Evolutionary conservation across 2,329 filamentous ascomycete genomes (phyloP), one percentile per base, ranked within the genome.

Genomic region (Capronia epimyces): DNA sequence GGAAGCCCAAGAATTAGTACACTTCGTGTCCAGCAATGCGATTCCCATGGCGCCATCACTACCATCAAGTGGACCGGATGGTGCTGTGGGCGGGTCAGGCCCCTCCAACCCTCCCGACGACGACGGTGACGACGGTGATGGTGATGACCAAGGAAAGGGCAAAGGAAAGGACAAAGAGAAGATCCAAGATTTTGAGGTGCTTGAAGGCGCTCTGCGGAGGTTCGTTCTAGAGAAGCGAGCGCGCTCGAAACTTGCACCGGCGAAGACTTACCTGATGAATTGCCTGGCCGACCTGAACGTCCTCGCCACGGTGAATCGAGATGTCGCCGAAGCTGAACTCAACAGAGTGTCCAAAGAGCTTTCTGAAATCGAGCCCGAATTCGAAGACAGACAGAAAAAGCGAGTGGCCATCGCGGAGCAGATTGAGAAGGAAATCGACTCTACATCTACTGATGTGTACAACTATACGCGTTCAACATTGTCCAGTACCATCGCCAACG

Each of bases 151-250:
- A 3, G 71, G 71, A 56, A 95, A 95, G 65, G 87, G 86, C 50
- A 95, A 95, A 65, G 87, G 89, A 49, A 85, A 87, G 63, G 89
- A 95, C 64, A 94, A 85, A 64, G 88, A 95, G 64, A 94, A 94
- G 69, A 76, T 90, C 9, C 81, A 84, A 52, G 90, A 97, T 63
- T 98, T 98, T 65, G 86, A 91, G 64, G 84, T 85, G 46, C 77
- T 98, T 3, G 93, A 98, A 68, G 82, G 87, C 59, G 93, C 93
- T 2, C 70, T 98, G 31, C 81, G 93, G 52, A 83, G 90, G 39
- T 98, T 98, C 61, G 93, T 98, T 6, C 77, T 98, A 21, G 93
- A 98, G 66, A 97, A 97, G 75, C 82, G 93, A 49, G 89, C 93
- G 42, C 82, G 89, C 24, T 97, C 93, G 7, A 98, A 98, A 72